Base-by-base conservation (phyloP, 805 yeast species). In the Hanseniaspora occidentalis region DNA sequence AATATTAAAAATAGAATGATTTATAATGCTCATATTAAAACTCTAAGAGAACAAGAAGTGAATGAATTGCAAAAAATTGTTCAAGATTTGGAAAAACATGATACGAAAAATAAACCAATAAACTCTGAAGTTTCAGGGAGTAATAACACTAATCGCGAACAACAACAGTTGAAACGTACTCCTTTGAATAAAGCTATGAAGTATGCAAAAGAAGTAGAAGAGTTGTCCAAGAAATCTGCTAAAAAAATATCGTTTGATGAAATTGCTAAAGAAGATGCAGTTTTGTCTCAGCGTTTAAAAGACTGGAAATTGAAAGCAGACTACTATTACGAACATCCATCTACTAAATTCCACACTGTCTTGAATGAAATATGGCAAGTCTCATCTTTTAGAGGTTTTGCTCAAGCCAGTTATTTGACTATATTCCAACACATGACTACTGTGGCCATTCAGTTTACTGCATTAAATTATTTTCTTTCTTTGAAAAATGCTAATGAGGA, bases 351-450 rank as follows among this genome's bases (percentile, higher is more conserved):
- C 35, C 51, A 68, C 29, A 67, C 68, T 5, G 71, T 81, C 0
- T 56, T 75, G 4, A 66, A 64, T 42, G 88, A 83, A 51, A 84
- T 88, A 54, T 82, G 81, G 53, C 54, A 59, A 35, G 66, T 80
- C 6, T 75, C 85, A 45, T 96, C 97, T 0, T 42, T 79, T 2
- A 58, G 73, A 29, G 94, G 95, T 1, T 85, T 84, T 51, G 68
- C 77, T 20, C 88, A 84, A 49, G 97, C 96, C 18, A 70, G 88
- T 11, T 60, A 73, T 43, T 82, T 94, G n/a, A 89, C 98, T 0
- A 61, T 85, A 17, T 58, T 77, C 8, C 72, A 97, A 49, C 97
- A 89, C 53, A 70, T 77, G 2, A 70, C 80, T 34, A 80, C 82
- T 46, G 77, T 94, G 17, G 74, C 83, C 33, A 86, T 84, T 1